Percentiles rank a stretch among this genome's conserved stretches.
These are phyloP conservation scores for Panaeolus papilionaceus DNA, from an alignment of 768 basidiomycete genomes.

Conservation along the genomic window DNA sequence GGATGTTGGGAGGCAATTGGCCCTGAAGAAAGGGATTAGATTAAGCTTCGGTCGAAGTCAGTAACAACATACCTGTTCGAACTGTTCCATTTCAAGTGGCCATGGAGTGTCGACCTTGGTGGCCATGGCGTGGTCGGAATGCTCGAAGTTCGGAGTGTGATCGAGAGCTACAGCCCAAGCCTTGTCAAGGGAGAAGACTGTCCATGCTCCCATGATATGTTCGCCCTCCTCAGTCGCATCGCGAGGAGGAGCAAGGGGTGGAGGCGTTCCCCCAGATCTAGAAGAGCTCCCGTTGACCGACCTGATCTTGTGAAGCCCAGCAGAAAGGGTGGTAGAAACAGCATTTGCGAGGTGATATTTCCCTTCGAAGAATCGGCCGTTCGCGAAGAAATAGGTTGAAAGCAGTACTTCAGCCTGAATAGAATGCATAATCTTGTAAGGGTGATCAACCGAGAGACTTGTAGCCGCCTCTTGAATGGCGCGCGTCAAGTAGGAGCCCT, in stretches of 20 bases:
- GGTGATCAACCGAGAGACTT: slow-evolving; percentile 45
- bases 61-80: slow-evolving; percentile 35
- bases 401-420: slow-evolving; percentile 64
- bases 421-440: slow-evolving; percentile 49
- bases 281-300: slow-evolving; percentile 19
- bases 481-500: slow-evolving; percentile 46
- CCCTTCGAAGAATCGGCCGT: slow-evolving; percentile 53
- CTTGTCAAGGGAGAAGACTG: slow-evolving; percentile 40
- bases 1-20: slow-evolving; percentile 26
- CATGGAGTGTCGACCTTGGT: slow-evolving; percentile 43
- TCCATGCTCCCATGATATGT: slow-evolving; percentile 44
- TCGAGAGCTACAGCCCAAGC: slow-evolving; percentile 52
- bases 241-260: slow-evolving; percentile 29
- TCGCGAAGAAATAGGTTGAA: slow-evolving; percentile 58
- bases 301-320: slow-evolving; percentile 45
- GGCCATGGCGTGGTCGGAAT: slow-evolving; percentile 27
- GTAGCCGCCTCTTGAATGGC: slow-evolving; percentile 46
- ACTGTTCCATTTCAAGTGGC: slow-evolving; percentile 44
- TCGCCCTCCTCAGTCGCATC: slow-evolving; percentile 44
- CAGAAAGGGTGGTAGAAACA: slow-evolving; percentile 40
- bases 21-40: slow-evolving; percentile 21
- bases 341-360: slow-evolving; percentile 48
- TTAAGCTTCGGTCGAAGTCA: not conserved
- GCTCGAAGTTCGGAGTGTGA: slow-evolving; percentile 35
- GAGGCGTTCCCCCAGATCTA: slow-evolving; percentile 17